Percentiles rank a stretch among this genome's conserved stretches.
These are phyloP conservation scores for Aspergillus japonicus DNA, from an alignment of 2,329 filamentous ascomycete genomes.

Conservation along the genomic window DNA sequence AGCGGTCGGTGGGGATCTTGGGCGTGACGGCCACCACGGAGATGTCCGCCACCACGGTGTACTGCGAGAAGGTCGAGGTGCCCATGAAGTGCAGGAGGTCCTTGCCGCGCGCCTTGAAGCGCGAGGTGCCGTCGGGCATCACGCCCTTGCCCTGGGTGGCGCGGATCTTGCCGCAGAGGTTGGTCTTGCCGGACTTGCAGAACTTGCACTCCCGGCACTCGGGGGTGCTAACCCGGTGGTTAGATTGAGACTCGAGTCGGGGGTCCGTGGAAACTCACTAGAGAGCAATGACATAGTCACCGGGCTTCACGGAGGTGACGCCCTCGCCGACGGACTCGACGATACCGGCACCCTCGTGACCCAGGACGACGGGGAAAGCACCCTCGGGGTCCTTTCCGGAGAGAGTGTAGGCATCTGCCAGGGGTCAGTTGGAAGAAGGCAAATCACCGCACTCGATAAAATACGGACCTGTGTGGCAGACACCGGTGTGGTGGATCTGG, in stretches of 20 bases:
- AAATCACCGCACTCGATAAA: background rate
- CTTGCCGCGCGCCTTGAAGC: conserved; percentile 93
- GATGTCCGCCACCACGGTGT: conserved; percentile 97
- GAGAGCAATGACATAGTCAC: conserved; percentile 86
- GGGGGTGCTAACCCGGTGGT: conserved; percentile 66
- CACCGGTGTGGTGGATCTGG: conserved; percentile 94
- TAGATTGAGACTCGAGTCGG: too few species aligned
- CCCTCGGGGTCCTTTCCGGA: conserved; percentile 97
- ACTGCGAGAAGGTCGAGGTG: conserved; percentile 97
- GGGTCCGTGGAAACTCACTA: conserved; percentile 55
- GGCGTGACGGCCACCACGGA: conserved; percentile 91
- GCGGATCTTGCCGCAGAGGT: conserved; percentile 98
- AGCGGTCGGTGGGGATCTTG: conserved; percentile 91
- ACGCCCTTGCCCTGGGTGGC: conserved; percentile 93
- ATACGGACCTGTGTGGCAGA: conserved; percentile 84
- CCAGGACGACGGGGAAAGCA: conserved; percentile 83
- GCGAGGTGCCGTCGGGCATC: conserved; percentile 94
- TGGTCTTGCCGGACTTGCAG: conserved; percentile 99
- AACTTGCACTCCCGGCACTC: conserved; percentile 99
- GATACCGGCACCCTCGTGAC: conserved; percentile 87
- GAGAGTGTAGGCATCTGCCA: conserved; percentile 81
- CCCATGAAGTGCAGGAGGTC: conserved; percentile 99
- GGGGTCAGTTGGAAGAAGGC: background rate
- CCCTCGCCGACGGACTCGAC: conserved; percentile 93
- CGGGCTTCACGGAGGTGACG: conserved; percentile 89